A percentile compares a stretch with the other conserved stretches of the same genome.
These are phyloP conservation scores for Myxozyma mucilagina DNA, from an alignment of 805 yeast genomes.

Conservation along the genomic window DNA sequence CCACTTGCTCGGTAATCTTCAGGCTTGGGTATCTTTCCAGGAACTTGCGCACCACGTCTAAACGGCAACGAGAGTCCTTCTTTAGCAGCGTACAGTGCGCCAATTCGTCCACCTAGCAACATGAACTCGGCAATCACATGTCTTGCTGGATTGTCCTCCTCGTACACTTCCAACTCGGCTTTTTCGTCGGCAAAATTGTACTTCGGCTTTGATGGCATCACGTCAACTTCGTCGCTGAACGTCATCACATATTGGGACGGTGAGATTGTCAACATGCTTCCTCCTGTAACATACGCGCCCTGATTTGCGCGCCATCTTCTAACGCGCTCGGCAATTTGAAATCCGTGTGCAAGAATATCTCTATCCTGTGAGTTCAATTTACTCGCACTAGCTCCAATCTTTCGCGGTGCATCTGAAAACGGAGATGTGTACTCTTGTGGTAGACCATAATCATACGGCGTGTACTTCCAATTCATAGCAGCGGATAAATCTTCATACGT, in stretches of 20 bases:
- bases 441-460: slow-evolving; percentile 2
- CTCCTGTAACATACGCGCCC: background rate
- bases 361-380: slow-evolving; percentile 11
- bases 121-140: slow-evolving; percentile 77
- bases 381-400: background rate
- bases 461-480: slow-evolving; percentile 21
- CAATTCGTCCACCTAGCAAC: slow-evolving; percentile 69
- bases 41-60: slow-evolving; percentile 5
- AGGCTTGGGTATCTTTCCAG: background rate
- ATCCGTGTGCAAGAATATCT: slow-evolving; percentile 1
- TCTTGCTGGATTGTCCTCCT: slow-evolving; percentile 50
- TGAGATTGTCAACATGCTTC: background rate
- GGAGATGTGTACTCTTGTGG: slow-evolving; percentile 3
- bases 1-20: slow-evolving; percentile 3
- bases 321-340: slow-evolving; percentile 2
- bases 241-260: background rate
- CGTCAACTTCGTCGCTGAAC: background rate
- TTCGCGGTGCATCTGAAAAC: background rate
- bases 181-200: background rate
- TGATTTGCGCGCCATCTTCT: background rate
- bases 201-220: background rate
- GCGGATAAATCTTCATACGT: slow-evolving; percentile 68
- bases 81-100: slow-evolving; percentile 34
- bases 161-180: slow-evolving; percentile 9
- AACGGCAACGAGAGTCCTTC: slow-evolving; percentile 36